These are phyloP conservation scores for Dothideomycetidae sp. DNA, from an alignment of 2,329 filamentous ascomycete genomes.

Conservation along the genomic window DNA sequence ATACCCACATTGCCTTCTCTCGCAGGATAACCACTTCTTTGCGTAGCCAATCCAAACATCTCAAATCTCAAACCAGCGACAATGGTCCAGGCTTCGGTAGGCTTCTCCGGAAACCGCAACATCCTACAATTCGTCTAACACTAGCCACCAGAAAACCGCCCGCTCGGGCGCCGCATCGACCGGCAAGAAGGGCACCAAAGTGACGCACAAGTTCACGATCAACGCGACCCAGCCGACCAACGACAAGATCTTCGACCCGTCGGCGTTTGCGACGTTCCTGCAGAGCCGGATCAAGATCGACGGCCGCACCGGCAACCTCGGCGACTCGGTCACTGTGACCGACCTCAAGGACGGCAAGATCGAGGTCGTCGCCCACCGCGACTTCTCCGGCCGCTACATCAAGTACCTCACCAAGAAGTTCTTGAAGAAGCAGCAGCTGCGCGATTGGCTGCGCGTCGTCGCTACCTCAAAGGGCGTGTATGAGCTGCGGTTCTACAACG, in stretches of 20 bases:
- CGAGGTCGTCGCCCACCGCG: slow-evolving; percentile 92
- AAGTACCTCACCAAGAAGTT: slow-evolving; percentile 99
- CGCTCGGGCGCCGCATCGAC: slow-evolving; percentile 26
- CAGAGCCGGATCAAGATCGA: slow-evolving; percentile 99
- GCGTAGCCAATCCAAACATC: slow-evolving; percentile 44
- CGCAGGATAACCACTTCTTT: slow-evolving; percentile 91
- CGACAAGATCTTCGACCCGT: slow-evolving; percentile 99
- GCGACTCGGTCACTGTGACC: slow-evolving; percentile 79
- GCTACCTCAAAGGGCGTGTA: slow-evolving; percentile 97
- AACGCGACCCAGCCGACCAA: slow-evolving; percentile 94
- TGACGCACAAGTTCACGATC: slow-evolving; percentile 81
- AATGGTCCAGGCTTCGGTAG: no score
- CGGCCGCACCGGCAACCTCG: slow-evolving; percentile 94
- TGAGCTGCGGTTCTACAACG: slow-evolving; percentile 99
- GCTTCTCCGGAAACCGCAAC: slow-evolving; percentile 12
- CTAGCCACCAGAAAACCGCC: slow-evolving; percentile 37
- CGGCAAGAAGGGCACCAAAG: slow-evolving; percentile 27
- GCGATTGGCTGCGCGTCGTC: slow-evolving; percentile 99
- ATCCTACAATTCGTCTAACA: slow-evolving; percentile 19
- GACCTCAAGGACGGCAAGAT: slow-evolving; percentile 94
- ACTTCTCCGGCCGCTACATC: slow-evolving; percentile 96
- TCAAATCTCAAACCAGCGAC: no score
- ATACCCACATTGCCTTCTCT: slow-evolving; percentile 1
- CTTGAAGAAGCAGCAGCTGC: slow-evolving; percentile 99
- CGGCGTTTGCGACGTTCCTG: slow-evolving; percentile 99